These are phyloP conservation scores for Nakazawaea wyomingensis DNA, from an alignment of 805 yeast genomes.

Conservation along the genomic window DNA sequence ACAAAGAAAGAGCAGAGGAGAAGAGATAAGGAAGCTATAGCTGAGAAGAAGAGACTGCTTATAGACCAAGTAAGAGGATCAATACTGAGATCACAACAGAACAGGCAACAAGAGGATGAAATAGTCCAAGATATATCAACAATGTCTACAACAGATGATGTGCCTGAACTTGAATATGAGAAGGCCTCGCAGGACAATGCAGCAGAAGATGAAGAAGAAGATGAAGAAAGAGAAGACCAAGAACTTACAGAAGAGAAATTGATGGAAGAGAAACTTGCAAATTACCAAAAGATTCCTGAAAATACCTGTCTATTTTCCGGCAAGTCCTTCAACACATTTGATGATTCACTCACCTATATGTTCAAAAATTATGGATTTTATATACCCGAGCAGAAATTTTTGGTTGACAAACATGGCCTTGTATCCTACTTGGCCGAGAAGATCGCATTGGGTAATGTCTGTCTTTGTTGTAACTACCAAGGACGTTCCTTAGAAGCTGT, in stretches of 20 bases:
- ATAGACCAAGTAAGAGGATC: conserved; percentile 41
- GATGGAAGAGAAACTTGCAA: conserved; percentile 38
- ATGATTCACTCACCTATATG: conserved; percentile 64
- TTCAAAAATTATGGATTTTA: conserved; percentile 75
- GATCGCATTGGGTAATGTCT: conserved; percentile 76
- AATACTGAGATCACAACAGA: conserved; percentile 29
- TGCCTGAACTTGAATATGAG: neutral
- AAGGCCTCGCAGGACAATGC: conserved; percentile 12
- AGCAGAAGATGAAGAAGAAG: conserved; percentile 19
- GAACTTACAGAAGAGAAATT: conserved; percentile 21
- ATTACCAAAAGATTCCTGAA: conserved; percentile 41
- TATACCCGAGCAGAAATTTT: conserved; percentile 74
- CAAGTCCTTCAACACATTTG: conserved; percentile 30
- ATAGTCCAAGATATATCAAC: too few species aligned
- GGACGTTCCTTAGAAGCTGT: conserved; percentile 84
- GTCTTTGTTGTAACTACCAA: conserved; percentile 76
- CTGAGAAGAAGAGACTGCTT: conserved; percentile 42
- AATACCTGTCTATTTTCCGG: conserved; percentile 48
- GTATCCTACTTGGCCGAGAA: conserved; percentile 73
- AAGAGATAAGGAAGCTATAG: conserved; percentile 43
- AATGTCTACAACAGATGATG: neutral
- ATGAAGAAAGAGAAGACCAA: conserved; percentile 7
- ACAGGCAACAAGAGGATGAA: neutral
- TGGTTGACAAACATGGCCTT: conserved; percentile 66
- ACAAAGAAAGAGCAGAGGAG: conserved; percentile 47